Evolutionary conservation across 441 rosid genomes (phyloP).

Genomic region (Gossypium aridum): DNA sequence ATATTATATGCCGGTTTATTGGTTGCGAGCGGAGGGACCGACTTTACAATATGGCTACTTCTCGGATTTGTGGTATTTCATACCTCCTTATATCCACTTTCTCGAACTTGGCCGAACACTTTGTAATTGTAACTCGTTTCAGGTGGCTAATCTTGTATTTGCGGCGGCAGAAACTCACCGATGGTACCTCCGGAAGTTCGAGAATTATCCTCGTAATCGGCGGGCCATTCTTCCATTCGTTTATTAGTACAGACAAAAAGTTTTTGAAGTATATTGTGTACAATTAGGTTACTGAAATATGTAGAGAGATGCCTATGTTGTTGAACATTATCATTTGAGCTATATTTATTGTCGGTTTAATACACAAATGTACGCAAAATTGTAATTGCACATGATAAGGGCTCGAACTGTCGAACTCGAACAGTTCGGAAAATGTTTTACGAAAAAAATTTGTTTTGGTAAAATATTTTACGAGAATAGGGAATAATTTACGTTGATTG

Average conservation of each 20-base stretch:
- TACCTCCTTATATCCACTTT: not conserved
- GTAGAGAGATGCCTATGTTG: not conserved
- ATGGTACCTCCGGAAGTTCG: slow-evolving; percentile 9
- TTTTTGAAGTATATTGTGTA: not conserved
- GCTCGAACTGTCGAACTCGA: too few species aligned
- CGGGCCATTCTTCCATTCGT: not conserved
- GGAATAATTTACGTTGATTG: too few species aligned
- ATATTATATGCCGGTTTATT: slow-evolving; percentile 24
- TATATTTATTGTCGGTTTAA: not conserved
- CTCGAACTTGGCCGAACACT: not conserved
- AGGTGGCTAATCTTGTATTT: slow-evolving; percentile 16
- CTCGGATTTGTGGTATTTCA: slow-evolving; percentile 25
- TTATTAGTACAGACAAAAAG: not conserved
- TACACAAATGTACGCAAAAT: not conserved
- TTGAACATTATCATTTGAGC: not conserved
- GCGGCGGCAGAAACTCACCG: slow-evolving; percentile 16
- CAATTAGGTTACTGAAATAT: not conserved
- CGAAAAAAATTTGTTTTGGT: too few species aligned
- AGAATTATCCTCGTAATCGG: slow-evolving; percentile 4
- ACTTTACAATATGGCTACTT: slow-evolving; percentile 27
- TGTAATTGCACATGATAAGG: too few species aligned
- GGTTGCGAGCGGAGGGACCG: slow-evolving; percentile 27
- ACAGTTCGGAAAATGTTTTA: too few species aligned
- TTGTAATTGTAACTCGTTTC: not conserved
- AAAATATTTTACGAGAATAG: too few species aligned